Base-by-base conservation (phyloP, 352 stramenopile species). In the Aphanomyces stellatus region DNA sequence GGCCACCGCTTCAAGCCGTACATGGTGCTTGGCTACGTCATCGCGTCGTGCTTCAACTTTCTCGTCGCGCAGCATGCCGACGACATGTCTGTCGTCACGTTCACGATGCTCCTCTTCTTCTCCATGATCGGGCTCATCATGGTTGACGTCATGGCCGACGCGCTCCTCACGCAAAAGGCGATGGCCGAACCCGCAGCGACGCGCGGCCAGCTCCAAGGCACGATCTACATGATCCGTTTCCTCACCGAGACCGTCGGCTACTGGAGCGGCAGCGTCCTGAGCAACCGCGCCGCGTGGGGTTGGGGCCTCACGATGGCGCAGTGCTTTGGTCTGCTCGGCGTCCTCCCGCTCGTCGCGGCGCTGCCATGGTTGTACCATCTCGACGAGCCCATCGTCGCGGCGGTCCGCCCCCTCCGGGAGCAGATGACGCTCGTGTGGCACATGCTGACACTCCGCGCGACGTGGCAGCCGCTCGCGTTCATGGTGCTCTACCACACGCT, bases 121-220 rank as follows among this genome's bases (percentile, higher is more conserved):
- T 72, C 81, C 11, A 91, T 88, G 69, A 67, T 88, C 25, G 85
- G 82, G 10, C 83, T 89, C 27, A 84, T 91, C 24, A 88, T 93
- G 76, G 78, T 81, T 6, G 85, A 93, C 69, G 85, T 93, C 53
- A 93, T 93, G 82, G 78, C 77, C 46, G 85, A 93, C 64, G 82
- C 77, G 33, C 70, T 91, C 13, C 80, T 93, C 17, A 78, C 80
- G 2, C 80, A 79, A 57, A 79, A 79, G 3, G 82, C 90, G 31
- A 72, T 91, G 41, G 55, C 41, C 22, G 72, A 76, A 37, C 71
- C 79, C 6, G 78, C 87, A 25, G 25, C 55, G 4, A 66, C 73
- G 8, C 71, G 72, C 0, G 81, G 82, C 2, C 73, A 81, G 22
- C 53, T 80, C 1, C 85, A 91, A 71, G 82, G 78, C n/a, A 76